These are phyloP conservation scores for Malassezia nana DNA, from an alignment of 1,284 basidiomycete genomes.

Conservation along the genomic window DNA sequence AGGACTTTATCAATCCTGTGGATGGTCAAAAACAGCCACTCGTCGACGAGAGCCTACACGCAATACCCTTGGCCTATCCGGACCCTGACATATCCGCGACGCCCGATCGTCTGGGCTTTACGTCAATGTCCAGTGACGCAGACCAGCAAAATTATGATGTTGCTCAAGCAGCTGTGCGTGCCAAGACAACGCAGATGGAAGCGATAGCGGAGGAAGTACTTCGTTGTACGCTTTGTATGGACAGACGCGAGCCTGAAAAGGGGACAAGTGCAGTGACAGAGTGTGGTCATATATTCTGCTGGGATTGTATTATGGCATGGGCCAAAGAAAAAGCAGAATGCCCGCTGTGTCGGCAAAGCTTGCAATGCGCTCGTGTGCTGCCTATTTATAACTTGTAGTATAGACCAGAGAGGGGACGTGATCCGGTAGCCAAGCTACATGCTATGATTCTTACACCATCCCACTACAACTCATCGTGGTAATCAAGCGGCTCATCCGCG, in stretches of 20 bases:
- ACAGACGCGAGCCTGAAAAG: conserved; percentile 26
- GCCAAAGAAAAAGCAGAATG: conserved; percentile 63
- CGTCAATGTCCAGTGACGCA: not conserved
- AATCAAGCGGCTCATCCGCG: conserved; percentile 43
- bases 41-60: not conserved
- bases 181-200: conserved; percentile 20
- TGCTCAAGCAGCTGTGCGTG: conserved; percentile 4
- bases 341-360: conserved; percentile 39
- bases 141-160: conserved; percentile 11
- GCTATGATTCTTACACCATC: not conserved
- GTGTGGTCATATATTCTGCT: conserved; percentile 87
- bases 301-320: conserved; percentile 81
- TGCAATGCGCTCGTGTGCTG: conserved; percentile 30
- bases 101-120: conserved; percentile 7
- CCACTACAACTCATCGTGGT: conserved; percentile 46
- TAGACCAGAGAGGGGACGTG: not conserved
- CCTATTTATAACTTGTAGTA: conserved; percentile 27
- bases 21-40: not conserved
- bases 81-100: conserved; percentile 14
- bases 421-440: not conserved
- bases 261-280: conserved; percentile 68
- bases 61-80: conserved; percentile 17
- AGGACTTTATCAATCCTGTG: not conserved
- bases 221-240: conserved; percentile 48
- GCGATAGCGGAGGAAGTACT: conserved; percentile 20